Conservation (phyloP, 345 rosid species). For the Syzygium aqueum region DNA sequence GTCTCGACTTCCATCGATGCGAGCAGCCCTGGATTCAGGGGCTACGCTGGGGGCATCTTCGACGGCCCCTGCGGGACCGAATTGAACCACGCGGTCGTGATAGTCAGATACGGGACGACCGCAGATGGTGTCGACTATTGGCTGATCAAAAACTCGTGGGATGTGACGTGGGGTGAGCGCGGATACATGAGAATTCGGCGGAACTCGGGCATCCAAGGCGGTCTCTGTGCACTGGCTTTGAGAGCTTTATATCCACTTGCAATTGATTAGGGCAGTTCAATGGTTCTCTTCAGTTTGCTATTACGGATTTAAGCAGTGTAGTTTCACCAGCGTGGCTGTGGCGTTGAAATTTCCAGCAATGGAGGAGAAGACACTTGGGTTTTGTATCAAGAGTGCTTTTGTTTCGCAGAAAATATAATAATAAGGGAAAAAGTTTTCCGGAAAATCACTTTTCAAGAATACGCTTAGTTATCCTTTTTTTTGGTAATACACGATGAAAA, state of each 20-base stretch:
- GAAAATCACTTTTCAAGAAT: no score
- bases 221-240: neutral
- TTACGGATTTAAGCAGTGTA: no score
- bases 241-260: neutral
- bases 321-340: neutral
- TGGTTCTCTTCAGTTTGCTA: neutral
- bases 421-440: no score
- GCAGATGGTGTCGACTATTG: slow-evolving; percentile 24
- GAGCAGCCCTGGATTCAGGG: slow-evolving; percentile 2
- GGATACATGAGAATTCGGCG: neutral
- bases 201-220: neutral
- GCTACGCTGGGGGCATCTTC: slow-evolving; percentile 28
- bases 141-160: slow-evolving; percentile 60
- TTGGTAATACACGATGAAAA: neutral
- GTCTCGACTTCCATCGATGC: slow-evolving; percentile 37
- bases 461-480: neutral
- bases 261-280: neutral
- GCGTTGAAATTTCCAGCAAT: neutral
- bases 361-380: neutral
- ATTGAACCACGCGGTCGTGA: slow-evolving; percentile 33
- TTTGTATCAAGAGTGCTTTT: neutral
- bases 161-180: neutral
- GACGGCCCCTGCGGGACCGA: slow-evolving; percentile 14
- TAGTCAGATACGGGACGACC: slow-evolving; percentile 35
- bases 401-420: no score